Evolutionary conservation across 2,329 filamentous ascomycete genomes (phyloP).

Genomic region (Zymoseptoria tritici): DNA sequence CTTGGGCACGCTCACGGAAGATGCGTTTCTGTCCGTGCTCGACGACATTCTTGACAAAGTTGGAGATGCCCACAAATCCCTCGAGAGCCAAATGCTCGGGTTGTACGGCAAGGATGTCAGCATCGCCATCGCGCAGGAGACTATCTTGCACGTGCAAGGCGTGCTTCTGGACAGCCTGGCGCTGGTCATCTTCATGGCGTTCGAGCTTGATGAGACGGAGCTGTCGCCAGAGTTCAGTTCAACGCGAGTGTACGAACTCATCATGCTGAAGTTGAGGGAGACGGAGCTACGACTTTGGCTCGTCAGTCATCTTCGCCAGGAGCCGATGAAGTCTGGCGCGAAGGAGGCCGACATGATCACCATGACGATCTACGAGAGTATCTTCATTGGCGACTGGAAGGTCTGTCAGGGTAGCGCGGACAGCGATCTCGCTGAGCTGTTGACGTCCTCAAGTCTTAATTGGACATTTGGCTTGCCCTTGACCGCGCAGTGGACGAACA

Average conservation of each 20-base stretch:
- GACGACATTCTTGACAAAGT: conserved; percentile 38
- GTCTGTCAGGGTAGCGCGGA: conserved; percentile 18
- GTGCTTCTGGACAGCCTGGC: conserved; percentile 76
- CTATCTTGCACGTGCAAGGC: conserved; percentile 62
- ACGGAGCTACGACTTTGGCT: conserved; percentile 69
- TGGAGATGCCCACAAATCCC: conserved; percentile 30
- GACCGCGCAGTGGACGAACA: conserved; percentile 32
- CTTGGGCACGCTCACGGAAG: conserved; percentile 43
- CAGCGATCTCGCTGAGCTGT: conserved; percentile 21
- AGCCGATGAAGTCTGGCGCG: conserved; percentile 32
- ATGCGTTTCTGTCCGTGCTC: conserved; percentile 46
- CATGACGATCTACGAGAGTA: conserved; percentile 32
- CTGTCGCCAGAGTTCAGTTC: conserved; percentile 58
- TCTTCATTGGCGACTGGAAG: conserved; percentile 37
- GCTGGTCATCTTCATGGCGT: conserved; percentile 78
- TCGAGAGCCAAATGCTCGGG: conserved; percentile 49
- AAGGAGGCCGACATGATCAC: conserved; percentile 6
- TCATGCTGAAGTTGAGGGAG: conserved; percentile 64
- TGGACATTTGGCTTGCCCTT: conserved; percentile 38
- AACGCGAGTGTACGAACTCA: conserved; percentile 55
- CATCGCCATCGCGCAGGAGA: conserved; percentile 72
- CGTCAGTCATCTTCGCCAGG: conserved; percentile 35
- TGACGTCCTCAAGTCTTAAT: conserved; percentile 41
- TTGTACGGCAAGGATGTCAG: conserved; percentile 69
- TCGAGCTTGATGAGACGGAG: conserved; percentile 67